phyloP scores from a whole-genome alignment of 2,329 filamentous ascomycete genomes.

The Colletotrichum liriopes region DNA sequence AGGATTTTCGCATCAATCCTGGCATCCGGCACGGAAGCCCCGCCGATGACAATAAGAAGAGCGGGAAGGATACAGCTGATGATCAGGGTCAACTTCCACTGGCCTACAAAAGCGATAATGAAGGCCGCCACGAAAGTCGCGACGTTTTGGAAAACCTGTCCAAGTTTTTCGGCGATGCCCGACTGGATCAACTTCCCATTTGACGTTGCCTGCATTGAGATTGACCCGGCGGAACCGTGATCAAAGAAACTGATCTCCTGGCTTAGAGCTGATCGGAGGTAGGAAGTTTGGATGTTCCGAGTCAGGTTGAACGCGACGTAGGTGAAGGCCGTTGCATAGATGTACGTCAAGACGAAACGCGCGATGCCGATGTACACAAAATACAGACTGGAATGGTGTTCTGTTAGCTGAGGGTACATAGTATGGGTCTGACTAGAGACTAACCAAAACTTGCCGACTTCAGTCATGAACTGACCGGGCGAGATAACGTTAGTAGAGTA shows the following conservation, averaged over 20 bases:
- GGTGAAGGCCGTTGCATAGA: constrained; percentile 60
- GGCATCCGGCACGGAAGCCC: constrained; percentile 45
- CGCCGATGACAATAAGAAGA: constrained; percentile 40
- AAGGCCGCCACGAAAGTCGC: constrained; percentile 54
- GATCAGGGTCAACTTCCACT: constrained; percentile 60
- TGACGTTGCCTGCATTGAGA: constrained; percentile 58
- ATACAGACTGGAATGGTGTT: constrained; percentile 43
- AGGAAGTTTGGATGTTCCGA: constrained; percentile 62
- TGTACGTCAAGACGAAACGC: constrained; percentile 44
- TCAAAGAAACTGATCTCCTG: constrained; percentile 68
- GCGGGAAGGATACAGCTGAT: constrained; percentile 59
- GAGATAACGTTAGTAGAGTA: no score
- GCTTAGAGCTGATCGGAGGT: constrained; percentile 65
- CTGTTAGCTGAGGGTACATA: no score
- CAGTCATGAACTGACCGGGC: constrained; percentile 43
- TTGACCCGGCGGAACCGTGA: constrained; percentile 54
- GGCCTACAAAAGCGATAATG: constrained; percentile 53
- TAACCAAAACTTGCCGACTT: constrained; percentile 4
- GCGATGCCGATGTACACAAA: constrained; percentile 49
- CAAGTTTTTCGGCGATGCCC: constrained; percentile 56
- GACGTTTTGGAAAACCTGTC: constrained; percentile 51
- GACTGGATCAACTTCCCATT: constrained; percentile 55
- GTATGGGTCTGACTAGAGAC: no score
- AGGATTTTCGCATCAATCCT: constrained; percentile 46
- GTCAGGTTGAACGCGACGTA: constrained; percentile 66